These are phyloP conservation scores for Pezicula neosporulosa DNA, from an alignment of 2,329 filamentous ascomycete genomes.

Conservation along the genomic window DNA sequence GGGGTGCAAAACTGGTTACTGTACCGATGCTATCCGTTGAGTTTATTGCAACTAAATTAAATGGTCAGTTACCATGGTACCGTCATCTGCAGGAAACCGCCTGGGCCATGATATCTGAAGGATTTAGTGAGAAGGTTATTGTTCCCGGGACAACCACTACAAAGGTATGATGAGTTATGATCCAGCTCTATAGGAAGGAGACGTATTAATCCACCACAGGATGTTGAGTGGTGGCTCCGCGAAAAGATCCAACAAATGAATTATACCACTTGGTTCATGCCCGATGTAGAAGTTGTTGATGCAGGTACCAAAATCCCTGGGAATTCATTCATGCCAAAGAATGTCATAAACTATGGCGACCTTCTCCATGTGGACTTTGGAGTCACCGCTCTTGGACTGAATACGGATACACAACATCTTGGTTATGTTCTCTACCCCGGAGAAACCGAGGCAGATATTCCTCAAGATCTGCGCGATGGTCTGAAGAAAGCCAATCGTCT, in stretches of 20 bases:
- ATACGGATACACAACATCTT: constrained; percentile 48
- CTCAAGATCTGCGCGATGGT: constrained; percentile 37
- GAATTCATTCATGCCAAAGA: constrained; percentile 14
- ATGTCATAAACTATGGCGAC: constrained; percentile 39
- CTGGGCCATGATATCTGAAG: constrained; percentile 45
- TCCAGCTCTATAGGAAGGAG: constrained; percentile 4
- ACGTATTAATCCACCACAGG: constrained; percentile 18
- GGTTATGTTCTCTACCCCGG: constrained; percentile 43
- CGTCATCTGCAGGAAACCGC: constrained; percentile 44
- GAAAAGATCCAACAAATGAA: constrained; percentile 44
- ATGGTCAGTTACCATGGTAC: constrained; percentile 38
- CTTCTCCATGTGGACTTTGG: constrained; percentile 48
- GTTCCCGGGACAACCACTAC: constrained; percentile 40
- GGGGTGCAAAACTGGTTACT: constrained; percentile 37
- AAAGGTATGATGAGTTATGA: constrained; percentile 12
- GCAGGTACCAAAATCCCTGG: constrained; percentile 8
- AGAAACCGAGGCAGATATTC: constrained; percentile 38
- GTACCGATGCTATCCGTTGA: constrained; percentile 43
- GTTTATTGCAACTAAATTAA: constrained; percentile 41
- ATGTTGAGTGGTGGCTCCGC: constrained; percentile 50
- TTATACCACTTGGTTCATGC: constrained; percentile 51
- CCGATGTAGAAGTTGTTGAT: constrained; percentile 39
- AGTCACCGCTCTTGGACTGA: constrained; percentile 42
- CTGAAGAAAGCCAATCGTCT: constrained; percentile 42
- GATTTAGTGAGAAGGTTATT: constrained; percentile 40